Conservation (phyloP, 2,329 filamentous ascomycete species). For the Talaromyces pinophilus region DNA sequence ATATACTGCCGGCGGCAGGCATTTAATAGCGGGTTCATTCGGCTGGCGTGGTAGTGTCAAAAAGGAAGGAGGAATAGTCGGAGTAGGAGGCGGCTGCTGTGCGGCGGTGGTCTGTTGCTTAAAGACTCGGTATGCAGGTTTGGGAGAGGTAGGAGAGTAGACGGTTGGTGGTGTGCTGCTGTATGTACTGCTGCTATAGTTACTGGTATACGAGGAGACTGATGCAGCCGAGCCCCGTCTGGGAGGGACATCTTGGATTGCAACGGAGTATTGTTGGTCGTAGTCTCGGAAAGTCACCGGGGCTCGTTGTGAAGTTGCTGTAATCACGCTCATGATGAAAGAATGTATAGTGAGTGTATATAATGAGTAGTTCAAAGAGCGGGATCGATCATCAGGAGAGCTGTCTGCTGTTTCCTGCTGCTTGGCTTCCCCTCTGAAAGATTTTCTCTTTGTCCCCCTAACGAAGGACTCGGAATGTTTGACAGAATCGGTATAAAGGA, state of each 20-base stretch:
- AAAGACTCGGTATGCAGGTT: slow-evolving; percentile 37
- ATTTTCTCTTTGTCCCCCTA: slow-evolving; percentile 3
- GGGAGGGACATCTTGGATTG: slow-evolving; percentile 35
- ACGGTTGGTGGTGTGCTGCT: slow-evolving; percentile 41
- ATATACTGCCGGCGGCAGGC: slow-evolving; percentile 57
- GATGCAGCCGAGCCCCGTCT: slow-evolving; percentile 41
- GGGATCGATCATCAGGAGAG: slow-evolving; percentile 7
- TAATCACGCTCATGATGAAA: slow-evolving; percentile 43
- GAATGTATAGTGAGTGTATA: neutral
- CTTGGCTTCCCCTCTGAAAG: neutral
- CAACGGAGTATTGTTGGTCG: slow-evolving; percentile 33
- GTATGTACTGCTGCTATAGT: slow-evolving; percentile 35
- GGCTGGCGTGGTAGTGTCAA: slow-evolving; percentile 16
- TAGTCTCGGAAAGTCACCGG: slow-evolving; percentile 37
- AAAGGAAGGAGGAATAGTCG: slow-evolving; percentile 35
- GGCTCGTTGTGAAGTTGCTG: slow-evolving; percentile 40
- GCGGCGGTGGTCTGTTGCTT: slow-evolving; percentile 32
- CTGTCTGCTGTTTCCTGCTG: neutral
- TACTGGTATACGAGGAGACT: slow-evolving; percentile 38
- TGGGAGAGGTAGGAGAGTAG: slow-evolving; percentile 37
- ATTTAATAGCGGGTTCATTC: slow-evolving; percentile 43
- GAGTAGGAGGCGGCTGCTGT: slow-evolving; percentile 21
- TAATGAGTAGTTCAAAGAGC: neutral
- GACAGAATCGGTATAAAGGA: slow-evolving; percentile 4
- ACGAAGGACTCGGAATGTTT: neutral